Evolutionary conservation across 805 yeast species (phyloP), one percentile per base, ranked within the genome.

Genomic region (Pichia deserticola): DNA sequence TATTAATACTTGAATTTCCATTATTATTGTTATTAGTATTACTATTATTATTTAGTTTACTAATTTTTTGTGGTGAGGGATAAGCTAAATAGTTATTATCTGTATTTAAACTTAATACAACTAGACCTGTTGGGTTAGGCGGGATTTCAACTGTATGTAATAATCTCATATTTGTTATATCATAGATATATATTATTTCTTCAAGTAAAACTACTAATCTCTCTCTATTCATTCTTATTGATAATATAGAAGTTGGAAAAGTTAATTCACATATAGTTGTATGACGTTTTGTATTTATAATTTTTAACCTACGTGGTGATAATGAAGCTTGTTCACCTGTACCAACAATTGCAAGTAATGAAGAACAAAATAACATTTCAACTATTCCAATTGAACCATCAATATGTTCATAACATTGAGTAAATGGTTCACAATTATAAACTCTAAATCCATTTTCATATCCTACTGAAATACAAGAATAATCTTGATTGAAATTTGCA

Each of bases 341-440:
- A 7, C 92, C 93, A 3, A 89, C 95, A 6, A 89, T 70, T 0
- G 95, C 97, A 12, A 93, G 74, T 37, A 92, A 72, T 7, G 95
- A 86, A 0, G 98, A 87, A 43, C 86, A 77, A 60, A 88, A 92
- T 25, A 92, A 77, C 98, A 92, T 92, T 62, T 90, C 97, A 9
- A 89, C 85, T 3, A 89, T 78, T 0, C 89, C 89, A 33, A 83
- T 76, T 2, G 54, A 75, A 36, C 84, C 86, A 47, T 72, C 74
- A 2, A 51, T 36, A 38, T 61, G 71, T 35, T 70, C 74, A 60
- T 81, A 84, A 60, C 88, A 85, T 56, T 79, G 78, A 7, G 90
- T 89, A 65, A 89, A 86, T 15, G 96, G 96, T 54, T 86, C 89
- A 66, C 97, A 89, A 61, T 87, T 88, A 73, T 77, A 93, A 44